Percentiles rank a stretch among this genome's conserved stretches.
Conservation (phyloP, 306 rosid species). For the Dryas alaskensis region DNA sequence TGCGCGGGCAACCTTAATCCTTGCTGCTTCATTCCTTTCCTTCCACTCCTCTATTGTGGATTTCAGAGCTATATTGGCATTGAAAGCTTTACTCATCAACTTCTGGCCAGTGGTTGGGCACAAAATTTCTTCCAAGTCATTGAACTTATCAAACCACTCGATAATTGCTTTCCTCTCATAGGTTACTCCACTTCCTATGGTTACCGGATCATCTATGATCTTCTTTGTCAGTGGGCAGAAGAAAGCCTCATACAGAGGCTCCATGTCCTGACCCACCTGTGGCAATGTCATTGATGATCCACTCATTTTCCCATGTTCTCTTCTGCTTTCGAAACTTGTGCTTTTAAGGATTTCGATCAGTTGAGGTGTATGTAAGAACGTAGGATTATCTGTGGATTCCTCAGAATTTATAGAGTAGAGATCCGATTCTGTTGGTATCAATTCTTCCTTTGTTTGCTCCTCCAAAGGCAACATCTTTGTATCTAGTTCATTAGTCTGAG, state of each 20-base stretch:
- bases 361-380: conserved; percentile 6
- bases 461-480: conserved; percentile 6
- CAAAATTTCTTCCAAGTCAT: conserved; percentile 20
- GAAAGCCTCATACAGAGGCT: conserved; percentile 45
- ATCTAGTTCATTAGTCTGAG: conserved; percentile 4
- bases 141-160: conserved; percentile 36
- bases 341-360: conserved; percentile 5
- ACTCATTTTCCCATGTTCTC: conserved; percentile 12
- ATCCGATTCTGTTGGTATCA: conserved; percentile 28
- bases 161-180: conserved; percentile 41
- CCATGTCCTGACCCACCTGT: conserved; percentile 24
- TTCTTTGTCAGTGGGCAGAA: conserved; percentile 49
- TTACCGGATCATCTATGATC: conserved; percentile 52
- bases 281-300: conserved; percentile 13
- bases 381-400: conserved; percentile 18
- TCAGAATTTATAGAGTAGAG: conserved; percentile 40
- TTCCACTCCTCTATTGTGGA: conserved; percentile 44
- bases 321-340: conserved; percentile 11
- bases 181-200: conserved; percentile 40
- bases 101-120: conserved; percentile 41
- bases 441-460: conserved; percentile 22
- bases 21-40: conserved; percentile 46
- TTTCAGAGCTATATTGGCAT: conserved; percentile 39
- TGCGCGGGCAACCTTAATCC: conserved; percentile 34
- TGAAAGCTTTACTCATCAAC: conserved; percentile 28